Evolutionary conservation across 768 basidiomycete species (phyloP), one percentile per base, ranked within the genome.

Genomic region (Leccinum subgranulosum): DNA sequence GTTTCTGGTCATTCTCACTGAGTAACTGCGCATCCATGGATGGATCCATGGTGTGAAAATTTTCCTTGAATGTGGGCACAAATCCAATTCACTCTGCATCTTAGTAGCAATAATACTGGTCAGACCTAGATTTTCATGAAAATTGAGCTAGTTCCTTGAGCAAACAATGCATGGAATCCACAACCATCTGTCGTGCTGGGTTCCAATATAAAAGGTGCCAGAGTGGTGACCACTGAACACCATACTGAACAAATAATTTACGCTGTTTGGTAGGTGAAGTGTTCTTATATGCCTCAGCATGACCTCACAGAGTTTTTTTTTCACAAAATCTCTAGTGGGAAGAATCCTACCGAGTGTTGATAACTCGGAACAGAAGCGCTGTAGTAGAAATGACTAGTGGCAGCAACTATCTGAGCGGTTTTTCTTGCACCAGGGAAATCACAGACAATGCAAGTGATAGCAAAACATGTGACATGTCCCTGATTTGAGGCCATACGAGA

Each of bases 131-230:
- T 36, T 36, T 45, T 17, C 49, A 28, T 14, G 6, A 31, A 49
- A 31, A 6, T 49, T 49, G 19, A n/a, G 29, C 29, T 4, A 49
- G 49, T 21, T 34, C 34, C 12, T 51, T 17, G 6, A 55, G 23
- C 6, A 65, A 23, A 48, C 55, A 60, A 56, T 71, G 69, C 68
- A 71, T 71, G 2, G 54, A 7, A 33, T 71, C 58, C 4, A 67
- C 57, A 3, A 68, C 63, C 3, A 64, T 23, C 12, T 53, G 56
- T 6, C n/a, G 4, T 29, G 60, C 41, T 6, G 68, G 68, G 27
- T 65, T 31, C 70, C 68, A 71, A 45, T 71, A 68, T 6, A 49
- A 49, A 3, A 71, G 58, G 1, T 46, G 6, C 49, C 60, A 61
- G 14, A 70, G 55, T 2, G 29, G 1, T 48, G 60, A 64, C 67